Conservation (phyloP, 2,329 filamentous ascomycete genomes). For the Colletotrichum caudatum region DNA sequence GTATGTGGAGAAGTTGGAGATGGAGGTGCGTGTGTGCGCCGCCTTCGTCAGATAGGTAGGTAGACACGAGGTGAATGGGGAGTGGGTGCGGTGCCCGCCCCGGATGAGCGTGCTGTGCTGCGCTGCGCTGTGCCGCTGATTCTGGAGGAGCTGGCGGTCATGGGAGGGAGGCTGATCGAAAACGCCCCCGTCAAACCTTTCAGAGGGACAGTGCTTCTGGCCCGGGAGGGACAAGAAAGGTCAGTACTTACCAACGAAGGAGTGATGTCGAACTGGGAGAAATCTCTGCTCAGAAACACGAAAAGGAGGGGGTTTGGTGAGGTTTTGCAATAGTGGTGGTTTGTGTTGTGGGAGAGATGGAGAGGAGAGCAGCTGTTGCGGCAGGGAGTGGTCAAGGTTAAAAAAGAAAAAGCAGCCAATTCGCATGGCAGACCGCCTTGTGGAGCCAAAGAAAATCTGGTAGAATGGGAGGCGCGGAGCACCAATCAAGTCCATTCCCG, state of each 20-base stretch:
- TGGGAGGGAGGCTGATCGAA: not conserved
- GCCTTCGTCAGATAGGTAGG: slow-evolving; percentile 13
- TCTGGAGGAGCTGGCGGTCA: not conserved
- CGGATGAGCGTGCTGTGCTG: not conserved
- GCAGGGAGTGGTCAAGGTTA: slow-evolving; percentile 37
- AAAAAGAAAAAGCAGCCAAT: slow-evolving; percentile 34
- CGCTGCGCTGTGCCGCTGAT: not conserved
- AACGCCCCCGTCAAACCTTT: not conserved
- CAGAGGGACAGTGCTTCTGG: not conserved
- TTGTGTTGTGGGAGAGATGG: slow-evolving; percentile 41
- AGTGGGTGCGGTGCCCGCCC: slow-evolving; percentile 3
- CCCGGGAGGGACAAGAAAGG: not conserved
- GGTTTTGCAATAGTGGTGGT: slow-evolving; percentile 35
- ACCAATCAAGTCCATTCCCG: slow-evolving; percentile 35
- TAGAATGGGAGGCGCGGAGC: slow-evolving; percentile 24
- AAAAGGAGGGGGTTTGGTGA: slow-evolving; percentile 18
- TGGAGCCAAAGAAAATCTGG: slow-evolving; percentile 39
- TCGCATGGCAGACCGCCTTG: slow-evolving; percentile 38
- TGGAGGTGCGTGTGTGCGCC: slow-evolving; percentile 22
- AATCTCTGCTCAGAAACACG: slow-evolving; percentile 34
- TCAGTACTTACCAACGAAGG: slow-evolving; percentile 23
- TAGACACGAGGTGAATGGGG: slow-evolving; percentile 9
- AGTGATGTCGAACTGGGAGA: slow-evolving; percentile 11
- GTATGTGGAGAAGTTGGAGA: slow-evolving; percentile 43
- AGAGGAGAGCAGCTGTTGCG: slow-evolving; percentile 31